Evolutionary conservation across 352 stramenopile species (phyloP).

Genomic region (Phytophthora tentaculata): DNA sequence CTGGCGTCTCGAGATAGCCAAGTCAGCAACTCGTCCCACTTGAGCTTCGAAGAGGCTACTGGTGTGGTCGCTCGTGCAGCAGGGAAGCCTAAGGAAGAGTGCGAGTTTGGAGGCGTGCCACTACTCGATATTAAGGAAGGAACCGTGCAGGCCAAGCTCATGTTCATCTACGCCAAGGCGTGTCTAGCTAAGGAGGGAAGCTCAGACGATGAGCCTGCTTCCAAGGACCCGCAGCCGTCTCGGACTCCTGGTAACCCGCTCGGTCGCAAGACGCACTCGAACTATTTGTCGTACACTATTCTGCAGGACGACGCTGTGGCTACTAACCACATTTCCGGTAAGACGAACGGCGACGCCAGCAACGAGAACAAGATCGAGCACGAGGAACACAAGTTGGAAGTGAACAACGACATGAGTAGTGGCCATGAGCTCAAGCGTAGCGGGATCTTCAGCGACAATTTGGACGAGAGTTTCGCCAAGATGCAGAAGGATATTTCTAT

Average conservation of each 20-base stretch:
- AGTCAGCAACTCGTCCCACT: constrained; percentile 36
- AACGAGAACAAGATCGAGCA: constrained; percentile 5
- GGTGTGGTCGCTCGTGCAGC: constrained; percentile 63
- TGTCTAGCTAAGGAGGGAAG: constrained; percentile 68
- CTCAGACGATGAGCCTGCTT: constrained; percentile 22
- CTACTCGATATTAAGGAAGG: constrained; percentile 69
- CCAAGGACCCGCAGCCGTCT: constrained; percentile 24
- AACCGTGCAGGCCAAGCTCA: constrained; percentile 67
- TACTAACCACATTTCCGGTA: constrained; percentile 23
- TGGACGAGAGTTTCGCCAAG: constrained; percentile 35
- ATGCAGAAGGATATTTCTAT: constrained; percentile 44
- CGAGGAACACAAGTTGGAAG: constrained; percentile 11
- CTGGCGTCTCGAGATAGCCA: constrained; percentile 36
- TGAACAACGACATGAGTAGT: background rate
- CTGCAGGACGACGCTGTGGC: constrained; percentile 31
- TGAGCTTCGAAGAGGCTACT: constrained; percentile 55
- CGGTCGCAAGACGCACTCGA: constrained; percentile 41
- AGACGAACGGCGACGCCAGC: constrained; percentile 5
- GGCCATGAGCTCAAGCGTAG: constrained; percentile 11
- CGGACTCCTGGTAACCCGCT: constrained; percentile 42
- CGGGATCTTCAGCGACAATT: constrained; percentile 16
- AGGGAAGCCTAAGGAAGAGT: constrained; percentile 62
- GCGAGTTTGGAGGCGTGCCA: constrained; percentile 67
- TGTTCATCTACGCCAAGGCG: constrained; percentile 78
- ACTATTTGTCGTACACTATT: constrained; percentile 52